Base-by-base conservation (phyloP, 2,329 filamentous ascomycete species). In the Penicillium vulpinum region DNA sequence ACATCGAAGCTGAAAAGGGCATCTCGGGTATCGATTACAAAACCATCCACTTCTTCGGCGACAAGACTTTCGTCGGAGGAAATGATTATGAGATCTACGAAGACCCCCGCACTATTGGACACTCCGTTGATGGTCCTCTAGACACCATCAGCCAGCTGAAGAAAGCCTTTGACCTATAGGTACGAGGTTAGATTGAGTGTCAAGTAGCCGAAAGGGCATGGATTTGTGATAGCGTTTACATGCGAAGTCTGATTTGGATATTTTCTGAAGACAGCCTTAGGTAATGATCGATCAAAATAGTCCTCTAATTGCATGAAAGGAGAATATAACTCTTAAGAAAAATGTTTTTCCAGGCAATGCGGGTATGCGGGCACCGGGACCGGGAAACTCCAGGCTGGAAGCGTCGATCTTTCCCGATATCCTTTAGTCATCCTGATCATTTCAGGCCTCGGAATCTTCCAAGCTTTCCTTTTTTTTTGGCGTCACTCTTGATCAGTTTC, bases 41-140 rank as follows among this genome's bases (percentile, higher is more conserved):
- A 66, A 93, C 85, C 43, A 89, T 97, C 67, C 94, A 97, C 82
- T 97, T 97, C 84, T 99, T 97, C 70, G 94, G 94, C 64, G 94
- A 99, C 83, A 99, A 97, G 87, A 90, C 90, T 26, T 87, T 86
- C 72, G 78, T 88, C 74, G 93, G 94, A 62, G 94, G 94, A 60
- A 99, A 97, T 75, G 94, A 99, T 78, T 93, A 88, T 73, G 93
- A 97, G 81, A 97, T 99, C 73, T 97, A 88, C 77, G 81, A 79
- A 64, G 93, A 97, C 73, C 71, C 83, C 53, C 83, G 93, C 70
- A 95, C 90, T 35, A 87, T 89, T 58, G 94, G 94, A 2, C 94
- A 99, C 78, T 81, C 87, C 26, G 94, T 97, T 63, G 85, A 81
- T 64, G 84, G 83, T 40, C 93, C 93, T 7, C 88, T 92, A 56